phyloP scores from a whole-genome alignment of 2,329 filamentous ascomycete species.

The Escovopsis sp. region DNA sequence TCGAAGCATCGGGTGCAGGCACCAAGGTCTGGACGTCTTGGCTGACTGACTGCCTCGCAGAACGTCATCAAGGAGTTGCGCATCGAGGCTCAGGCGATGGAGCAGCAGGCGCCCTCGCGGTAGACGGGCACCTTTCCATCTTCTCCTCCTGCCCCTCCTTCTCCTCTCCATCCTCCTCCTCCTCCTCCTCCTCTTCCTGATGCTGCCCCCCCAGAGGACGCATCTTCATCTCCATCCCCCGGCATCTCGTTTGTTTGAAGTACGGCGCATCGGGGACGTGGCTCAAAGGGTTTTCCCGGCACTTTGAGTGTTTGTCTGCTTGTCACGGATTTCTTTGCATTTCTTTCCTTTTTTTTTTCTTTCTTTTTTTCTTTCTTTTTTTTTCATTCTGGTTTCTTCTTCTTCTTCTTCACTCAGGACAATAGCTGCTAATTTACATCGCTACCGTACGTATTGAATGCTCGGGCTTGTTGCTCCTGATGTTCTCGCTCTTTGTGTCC shows the following conservation, averaged over 20 bases:
- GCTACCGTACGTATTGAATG: neutral
- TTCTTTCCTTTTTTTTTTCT: neutral
- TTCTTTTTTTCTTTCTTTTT: neutral
- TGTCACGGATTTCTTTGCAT: too few relatives aligned
- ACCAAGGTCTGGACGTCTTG: neutral
- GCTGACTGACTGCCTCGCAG: slow-evolving; percentile 18
- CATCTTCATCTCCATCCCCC: neutral
- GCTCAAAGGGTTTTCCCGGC: too few relatives aligned
- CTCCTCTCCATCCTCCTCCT: too few relatives aligned
- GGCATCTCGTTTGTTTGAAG: neutral
- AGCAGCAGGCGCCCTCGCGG: slow-evolving; percentile 16
- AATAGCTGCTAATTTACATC: slow-evolving; percentile 3
- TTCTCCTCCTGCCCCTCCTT: neutral
- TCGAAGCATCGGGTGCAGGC: neutral
- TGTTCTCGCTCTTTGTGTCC: too few relatives aligned
- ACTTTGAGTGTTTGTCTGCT: too few relatives aligned
- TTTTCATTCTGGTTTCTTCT: neutral
- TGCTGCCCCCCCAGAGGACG: too few relatives aligned
- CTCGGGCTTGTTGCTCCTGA: too few relatives aligned
- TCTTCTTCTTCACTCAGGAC: neutral
- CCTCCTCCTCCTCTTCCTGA: too few relatives aligned
- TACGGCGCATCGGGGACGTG: neutral
- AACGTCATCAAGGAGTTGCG: slow-evolving; percentile 46
- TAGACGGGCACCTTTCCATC: neutral
- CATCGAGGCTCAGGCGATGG: slow-evolving; percentile 37